Evolutionary conservation across 2,329 filamentous ascomycete genomes (phyloP).

Genomic region (Cladophialophora psammophila): DNA sequence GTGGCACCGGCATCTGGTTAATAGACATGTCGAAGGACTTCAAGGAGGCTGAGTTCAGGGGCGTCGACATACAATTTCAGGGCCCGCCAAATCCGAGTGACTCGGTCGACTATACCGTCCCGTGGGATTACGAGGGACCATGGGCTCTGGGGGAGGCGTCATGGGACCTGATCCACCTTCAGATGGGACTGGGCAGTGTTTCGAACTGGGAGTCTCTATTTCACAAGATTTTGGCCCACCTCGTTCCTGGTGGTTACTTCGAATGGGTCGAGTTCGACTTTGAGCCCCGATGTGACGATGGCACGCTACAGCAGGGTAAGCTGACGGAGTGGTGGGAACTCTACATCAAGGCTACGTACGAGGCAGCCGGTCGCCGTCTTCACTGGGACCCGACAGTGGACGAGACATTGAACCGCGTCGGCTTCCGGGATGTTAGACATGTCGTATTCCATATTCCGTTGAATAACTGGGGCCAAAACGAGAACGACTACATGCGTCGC

Average conservation of each 20-base stretch:
- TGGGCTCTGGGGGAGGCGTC: constrained; percentile 73
- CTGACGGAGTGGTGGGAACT: constrained; percentile 67
- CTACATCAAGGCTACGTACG: constrained; percentile 72
- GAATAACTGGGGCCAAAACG: constrained; percentile 74
- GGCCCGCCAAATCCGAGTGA: constrained; percentile 71
- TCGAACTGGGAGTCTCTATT: constrained; percentile 79
- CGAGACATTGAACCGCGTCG: constrained; percentile 69
- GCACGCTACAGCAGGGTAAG: constrained; percentile 58
- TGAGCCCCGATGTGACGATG: constrained; percentile 74
- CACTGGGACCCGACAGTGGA: constrained; percentile 66
- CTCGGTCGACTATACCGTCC: constrained; percentile 70
- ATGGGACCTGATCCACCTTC: constrained; percentile 84
- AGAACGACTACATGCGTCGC: constrained; percentile 65
- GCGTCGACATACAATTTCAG: constrained; percentile 68
- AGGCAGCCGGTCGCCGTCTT: constrained; percentile 69
- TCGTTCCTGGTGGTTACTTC: constrained; percentile 78
- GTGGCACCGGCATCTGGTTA: constrained; percentile 90
- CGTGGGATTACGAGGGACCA: constrained; percentile 77
- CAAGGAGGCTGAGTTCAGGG: constrained; percentile 65
- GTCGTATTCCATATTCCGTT: constrained; percentile 73
- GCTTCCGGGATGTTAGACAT: constrained; percentile 82
- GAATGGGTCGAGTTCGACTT: constrained; percentile 93
- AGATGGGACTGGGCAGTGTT: constrained; percentile 80
- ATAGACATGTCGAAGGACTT: constrained; percentile 81
- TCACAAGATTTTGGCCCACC: constrained; percentile 72